phyloP scores from a whole-genome alignment of 306 rosid genomes.

The Macrotyloma uniflorum region DNA sequence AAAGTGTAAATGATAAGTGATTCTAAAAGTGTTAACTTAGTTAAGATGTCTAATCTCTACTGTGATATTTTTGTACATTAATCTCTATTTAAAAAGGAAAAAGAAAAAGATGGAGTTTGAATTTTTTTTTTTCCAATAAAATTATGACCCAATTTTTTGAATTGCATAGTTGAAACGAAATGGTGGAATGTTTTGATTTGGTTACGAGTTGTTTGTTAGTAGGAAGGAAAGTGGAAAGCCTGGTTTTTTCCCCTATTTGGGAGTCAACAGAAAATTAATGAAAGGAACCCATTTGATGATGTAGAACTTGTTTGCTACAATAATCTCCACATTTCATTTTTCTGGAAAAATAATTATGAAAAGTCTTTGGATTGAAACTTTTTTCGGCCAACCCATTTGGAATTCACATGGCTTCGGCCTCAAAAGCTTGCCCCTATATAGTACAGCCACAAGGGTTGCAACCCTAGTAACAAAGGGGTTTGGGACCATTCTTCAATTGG shows the following conservation, averaged over 20 bases:
- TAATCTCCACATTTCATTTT: not conserved
- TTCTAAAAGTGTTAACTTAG: too few species aligned
- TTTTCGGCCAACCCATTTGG: constrained; percentile 48
- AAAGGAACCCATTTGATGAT: constrained; percentile 22
- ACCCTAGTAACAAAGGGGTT: constrained; percentile 25
- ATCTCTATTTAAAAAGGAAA: too few species aligned
- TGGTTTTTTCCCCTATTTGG: not conserved
- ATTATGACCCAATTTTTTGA: not conserved
- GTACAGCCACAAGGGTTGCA: constrained; percentile 29
- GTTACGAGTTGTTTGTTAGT: not conserved
- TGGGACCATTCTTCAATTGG: constrained; percentile 64
- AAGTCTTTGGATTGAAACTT: constrained; percentile 17
- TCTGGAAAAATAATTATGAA: not conserved
- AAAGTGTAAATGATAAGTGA: too few species aligned
- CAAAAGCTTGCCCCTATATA: constrained; percentile 24
- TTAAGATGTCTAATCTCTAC: too few species aligned
- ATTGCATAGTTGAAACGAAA: not conserved
- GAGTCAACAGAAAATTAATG: constrained; percentile 24
- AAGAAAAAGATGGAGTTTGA: too few species aligned
- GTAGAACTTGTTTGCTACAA: constrained; percentile 13
- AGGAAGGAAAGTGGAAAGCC: not conserved
- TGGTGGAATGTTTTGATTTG: not conserved
- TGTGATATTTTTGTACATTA: too few species aligned
- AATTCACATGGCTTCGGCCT: constrained; percentile 64
- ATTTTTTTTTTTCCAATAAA: not conserved